Conservation (phyloP, 2,329 filamentous ascomycete genomes). For the Penicillium palitans region DNA sequence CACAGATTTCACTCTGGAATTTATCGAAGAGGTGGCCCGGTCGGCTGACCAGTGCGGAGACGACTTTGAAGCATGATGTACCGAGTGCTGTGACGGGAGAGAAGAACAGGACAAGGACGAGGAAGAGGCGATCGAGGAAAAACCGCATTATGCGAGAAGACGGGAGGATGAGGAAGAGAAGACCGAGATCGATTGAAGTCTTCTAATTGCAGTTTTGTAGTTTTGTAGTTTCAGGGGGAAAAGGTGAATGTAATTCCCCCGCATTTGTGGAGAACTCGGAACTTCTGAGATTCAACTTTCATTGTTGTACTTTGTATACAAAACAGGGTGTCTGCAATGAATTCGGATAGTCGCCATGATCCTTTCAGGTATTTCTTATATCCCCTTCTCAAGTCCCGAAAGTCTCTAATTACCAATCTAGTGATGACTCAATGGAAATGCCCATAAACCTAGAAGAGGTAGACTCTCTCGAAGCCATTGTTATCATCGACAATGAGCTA, state of each 20-base stretch:
- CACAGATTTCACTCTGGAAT: slow-evolving; percentile 38
- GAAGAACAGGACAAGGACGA: slow-evolving; percentile 21
- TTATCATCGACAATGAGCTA: slow-evolving; percentile 58
- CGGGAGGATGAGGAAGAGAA: slow-evolving; percentile 17
- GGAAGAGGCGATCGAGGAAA: slow-evolving; percentile 17
- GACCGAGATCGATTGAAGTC: background rate
- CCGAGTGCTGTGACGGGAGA: slow-evolving; percentile 28
- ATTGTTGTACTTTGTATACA: no score
- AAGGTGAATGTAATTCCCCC: slow-evolving; percentile 7
- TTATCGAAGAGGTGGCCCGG: slow-evolving; percentile 34
- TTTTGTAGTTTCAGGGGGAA: background rate
- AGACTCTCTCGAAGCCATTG: slow-evolving; percentile 50
- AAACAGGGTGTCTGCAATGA: background rate
- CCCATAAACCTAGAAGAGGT: slow-evolving; percentile 38
- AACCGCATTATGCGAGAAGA: slow-evolving; percentile 24
- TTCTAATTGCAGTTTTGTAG: background rate
- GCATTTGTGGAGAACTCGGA: slow-evolving; percentile 11
- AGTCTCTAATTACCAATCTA: background rate
- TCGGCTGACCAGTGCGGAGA: slow-evolving; percentile 61
- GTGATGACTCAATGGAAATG: slow-evolving; percentile 8
- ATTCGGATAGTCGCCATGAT: background rate
- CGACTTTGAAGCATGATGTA: slow-evolving; percentile 79
- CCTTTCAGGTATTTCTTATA: slow-evolving; percentile 3
- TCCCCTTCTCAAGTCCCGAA: background rate
- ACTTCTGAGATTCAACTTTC: background rate